phyloP scores from a whole-genome alignment of 495 filamentous ascomycete genomes.

The Evansstolkia leycettana region DNA sequence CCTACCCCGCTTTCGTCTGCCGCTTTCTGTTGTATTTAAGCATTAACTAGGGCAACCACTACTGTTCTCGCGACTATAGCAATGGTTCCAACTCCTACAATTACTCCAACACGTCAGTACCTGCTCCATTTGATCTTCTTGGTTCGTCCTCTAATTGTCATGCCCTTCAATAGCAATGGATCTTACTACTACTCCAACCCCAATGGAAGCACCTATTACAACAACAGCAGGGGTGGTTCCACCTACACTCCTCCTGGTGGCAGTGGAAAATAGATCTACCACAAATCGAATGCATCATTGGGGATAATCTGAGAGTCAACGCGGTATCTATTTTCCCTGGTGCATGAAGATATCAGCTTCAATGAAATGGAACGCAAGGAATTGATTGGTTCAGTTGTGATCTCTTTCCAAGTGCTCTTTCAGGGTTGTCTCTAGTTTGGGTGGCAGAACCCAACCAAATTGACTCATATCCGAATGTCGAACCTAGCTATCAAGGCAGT shows the following conservation, averaged over 20 bases:
- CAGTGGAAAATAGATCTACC: background rate
- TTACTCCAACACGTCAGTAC: constrained; percentile 33
- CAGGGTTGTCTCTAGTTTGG: no score
- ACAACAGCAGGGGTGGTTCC: constrained; percentile 27
- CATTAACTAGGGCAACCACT: constrained; percentile 36
- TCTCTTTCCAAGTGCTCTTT: no score
- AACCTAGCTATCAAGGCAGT: no score
- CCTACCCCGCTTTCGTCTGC: background rate
- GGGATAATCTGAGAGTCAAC: no score
- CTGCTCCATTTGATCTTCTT: background rate
- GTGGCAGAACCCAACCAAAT: no score
- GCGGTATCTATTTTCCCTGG: no score
- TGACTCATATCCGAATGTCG: no score
- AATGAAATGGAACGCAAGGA: no score
- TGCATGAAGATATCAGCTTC: no score
- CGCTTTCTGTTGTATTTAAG: background rate
- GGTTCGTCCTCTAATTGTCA: background rate
- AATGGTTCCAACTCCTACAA: constrained; percentile 31
- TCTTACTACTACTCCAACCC: constrained; percentile 43
- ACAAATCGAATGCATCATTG: no score
- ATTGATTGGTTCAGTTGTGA: no score
- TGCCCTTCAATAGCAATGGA: constrained; percentile 19
- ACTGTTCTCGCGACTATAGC: constrained; percentile 37
- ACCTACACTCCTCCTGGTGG: constrained; percentile 21
- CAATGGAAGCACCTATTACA: constrained; percentile 39